Base-by-base conservation (phyloP, 306 rosid species). In the Dicorynia guianensis region DNA sequence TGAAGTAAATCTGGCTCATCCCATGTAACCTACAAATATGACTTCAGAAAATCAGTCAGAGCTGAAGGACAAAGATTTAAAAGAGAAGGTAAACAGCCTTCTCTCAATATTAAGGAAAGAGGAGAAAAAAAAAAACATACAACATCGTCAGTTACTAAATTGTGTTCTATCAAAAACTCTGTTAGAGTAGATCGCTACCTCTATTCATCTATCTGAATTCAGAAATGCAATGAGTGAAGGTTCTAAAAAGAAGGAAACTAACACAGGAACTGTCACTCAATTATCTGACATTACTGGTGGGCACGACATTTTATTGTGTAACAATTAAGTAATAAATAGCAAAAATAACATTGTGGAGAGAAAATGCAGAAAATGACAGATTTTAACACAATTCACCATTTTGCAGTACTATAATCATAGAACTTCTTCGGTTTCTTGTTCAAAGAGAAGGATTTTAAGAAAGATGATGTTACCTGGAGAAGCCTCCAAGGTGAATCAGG, bases 401-500 rank as follows among this genome's bases (percentile, higher is more conserved):
- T 65, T 40, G 17, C 7, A 48, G 67, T 39, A 76, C 47, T 14
- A 50, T 65, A 59, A 11, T 39, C 54, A 65, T 57, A 53, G 59
- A 11, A n/a, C 30, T 25, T 49, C 61, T 76, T 55, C 68, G 34
- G 50, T 58, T 58, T 60, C 13, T 56, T 34, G 60, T 42, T 25
- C 4, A 60, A 55, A 39, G 54, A 54, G 52, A 67, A 18, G 8
- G 5, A 59, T 12, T 15, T 19, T 5, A 33, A 73, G 17, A 14
- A 35, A 74, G 4, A 67, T 62, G 54, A 75, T 33, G 63, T 77
- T 91, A 95, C 99, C 99, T 89, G 97, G 39, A 96, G 99, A 83
- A 84, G 90, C 73, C 96, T 84, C 99, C 98, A 96, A 71, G 99
- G 98, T 19, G 99, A 96, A 44, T 85, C 87, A 3, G 99, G 97